Percentiles rank a stretch among this genome's conserved stretches.
Conservation (phyloP, 306 rosid genomes). For the Glycine soja region DNA sequence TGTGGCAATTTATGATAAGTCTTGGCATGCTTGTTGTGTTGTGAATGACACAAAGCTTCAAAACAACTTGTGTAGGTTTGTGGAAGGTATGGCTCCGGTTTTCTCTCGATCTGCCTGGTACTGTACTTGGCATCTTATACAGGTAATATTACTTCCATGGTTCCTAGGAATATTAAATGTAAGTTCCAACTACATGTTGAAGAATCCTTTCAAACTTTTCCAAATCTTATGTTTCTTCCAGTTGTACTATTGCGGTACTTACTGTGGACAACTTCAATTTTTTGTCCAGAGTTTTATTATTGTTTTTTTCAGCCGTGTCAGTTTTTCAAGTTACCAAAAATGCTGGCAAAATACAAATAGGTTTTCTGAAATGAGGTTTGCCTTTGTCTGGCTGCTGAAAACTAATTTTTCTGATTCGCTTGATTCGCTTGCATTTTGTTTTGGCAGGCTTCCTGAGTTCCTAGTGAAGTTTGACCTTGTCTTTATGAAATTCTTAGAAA, state of each 20-base stretch:
- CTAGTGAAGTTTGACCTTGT: neutral
- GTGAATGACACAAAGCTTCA: constrained; percentile 41
- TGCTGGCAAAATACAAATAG: neutral
- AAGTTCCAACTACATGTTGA: neutral
- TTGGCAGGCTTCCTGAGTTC: neutral
- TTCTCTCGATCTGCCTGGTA: constrained; percentile 94
- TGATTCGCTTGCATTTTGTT: constrained; percentile 22
- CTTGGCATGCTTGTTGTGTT: neutral
- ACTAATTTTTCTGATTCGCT: neutral
- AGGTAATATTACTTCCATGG: constrained; percentile 57
- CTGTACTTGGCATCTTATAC: constrained; percentile 98
- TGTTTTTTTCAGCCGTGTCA: neutral
- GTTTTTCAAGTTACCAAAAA: neutral
- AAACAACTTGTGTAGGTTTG: constrained; percentile 69
- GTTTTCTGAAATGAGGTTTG: constrained; percentile 15
- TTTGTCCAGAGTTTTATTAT: neutral
- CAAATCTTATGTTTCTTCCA: constrained; percentile 12
- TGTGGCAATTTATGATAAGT: neutral
- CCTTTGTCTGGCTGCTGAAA: constrained; percentile 6
- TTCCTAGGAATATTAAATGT: neutral
- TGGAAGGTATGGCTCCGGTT: constrained; percentile 99
- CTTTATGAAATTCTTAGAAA: neutral
- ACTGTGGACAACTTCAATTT: neutral
- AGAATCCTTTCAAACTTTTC: constrained; percentile 3
- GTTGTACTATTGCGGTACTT: neutral